Percentiles rank a stretch among this genome's conserved stretches.
These are phyloP conservation scores for Penicillium sp. DNA, from an alignment of 2,329 filamentous ascomycete genomes.

Conservation along the genomic window DNA sequence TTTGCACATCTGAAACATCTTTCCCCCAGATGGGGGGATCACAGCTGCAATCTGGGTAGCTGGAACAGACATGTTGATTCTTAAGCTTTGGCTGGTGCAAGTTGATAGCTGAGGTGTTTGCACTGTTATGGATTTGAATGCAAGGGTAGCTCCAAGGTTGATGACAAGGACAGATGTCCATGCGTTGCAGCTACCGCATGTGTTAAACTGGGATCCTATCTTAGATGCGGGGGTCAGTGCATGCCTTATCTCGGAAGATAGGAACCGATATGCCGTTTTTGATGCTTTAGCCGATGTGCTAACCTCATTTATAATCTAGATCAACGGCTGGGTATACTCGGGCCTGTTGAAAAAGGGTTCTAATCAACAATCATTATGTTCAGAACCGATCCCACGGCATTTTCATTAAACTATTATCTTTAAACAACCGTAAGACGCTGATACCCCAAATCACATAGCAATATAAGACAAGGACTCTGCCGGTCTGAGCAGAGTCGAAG, in stretches of 20 bases:
- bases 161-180: neutral
- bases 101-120: neutral
- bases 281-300: neutral
- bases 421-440: constrained; percentile 18
- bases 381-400: constrained; percentile 8
- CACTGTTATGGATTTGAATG: neutral
- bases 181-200: neutral
- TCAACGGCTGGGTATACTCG: neutral
- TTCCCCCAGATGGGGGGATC: constrained; percentile 25
- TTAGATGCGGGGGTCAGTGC: constrained; percentile 18
- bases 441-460: constrained; percentile 27
- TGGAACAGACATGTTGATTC: constrained; percentile 18
- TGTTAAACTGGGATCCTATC: neutral
- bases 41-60: constrained; percentile 33
- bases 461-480: constrained; percentile 37
- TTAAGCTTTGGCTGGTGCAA: neutral
- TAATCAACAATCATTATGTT: neutral
- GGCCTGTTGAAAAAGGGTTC: neutral
- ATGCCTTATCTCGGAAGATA: constrained; percentile 19
- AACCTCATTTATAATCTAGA: neutral
- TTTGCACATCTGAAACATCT: constrained; percentile 22
- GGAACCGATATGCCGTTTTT: neutral
- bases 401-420: constrained; percentile 37
- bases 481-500: constrained; percentile 23
- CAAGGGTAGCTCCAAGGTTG: neutral